Base-by-base conservation (phyloP, 768 basidiomycete genomes). In the Rickenella mellea region DNA sequence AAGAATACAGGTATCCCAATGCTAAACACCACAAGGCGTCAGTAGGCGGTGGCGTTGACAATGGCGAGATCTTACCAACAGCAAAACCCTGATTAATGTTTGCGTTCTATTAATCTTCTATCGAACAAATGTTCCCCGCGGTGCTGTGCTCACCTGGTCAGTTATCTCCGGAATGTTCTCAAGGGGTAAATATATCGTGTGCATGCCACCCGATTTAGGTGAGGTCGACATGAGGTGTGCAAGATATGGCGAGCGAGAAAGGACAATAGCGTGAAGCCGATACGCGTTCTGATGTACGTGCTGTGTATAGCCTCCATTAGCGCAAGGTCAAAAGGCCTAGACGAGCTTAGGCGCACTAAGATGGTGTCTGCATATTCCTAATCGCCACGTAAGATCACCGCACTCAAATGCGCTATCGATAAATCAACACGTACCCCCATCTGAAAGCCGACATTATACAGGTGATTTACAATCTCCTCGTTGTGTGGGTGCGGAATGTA, bases 221-320 rank as follows among this genome's bases (percentile, higher is more conserved):
- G 82, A 79, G 38, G 83, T 85, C 42, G 81, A 83, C 81, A 94
- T 87, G 50, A 89, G 70, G 59, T 90, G 87, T 29, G 83, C 85
- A 55, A 93, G 75, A 63, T 78, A 86, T 27, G 91, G 89, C 25
- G 89, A 91, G 41, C 83, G 81, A 46, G 88, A 86, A 48, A 93
- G 70, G 50, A 92, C 81, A 60, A 93, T 83, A 48, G 82, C 77
- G 64, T 91, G 85, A 27, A 89, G 74, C 42, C 78, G 76, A 60
- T 87, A 89, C 46, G 70, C 67, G 60, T 75, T 75, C 69, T 81
- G 76, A 55, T 79, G 75, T 43, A 83, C 77, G 65, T 83, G 83
- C 82, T 87, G 54, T 26, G 45, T 15, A 36, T 17, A 15, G 15
- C 33, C 11, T 6, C 33, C 33, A 36, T 17, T 19, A 44, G 40